Conservation (phyloP, 441 rosid genomes). For the Adansonia rubrostipa region DNA sequence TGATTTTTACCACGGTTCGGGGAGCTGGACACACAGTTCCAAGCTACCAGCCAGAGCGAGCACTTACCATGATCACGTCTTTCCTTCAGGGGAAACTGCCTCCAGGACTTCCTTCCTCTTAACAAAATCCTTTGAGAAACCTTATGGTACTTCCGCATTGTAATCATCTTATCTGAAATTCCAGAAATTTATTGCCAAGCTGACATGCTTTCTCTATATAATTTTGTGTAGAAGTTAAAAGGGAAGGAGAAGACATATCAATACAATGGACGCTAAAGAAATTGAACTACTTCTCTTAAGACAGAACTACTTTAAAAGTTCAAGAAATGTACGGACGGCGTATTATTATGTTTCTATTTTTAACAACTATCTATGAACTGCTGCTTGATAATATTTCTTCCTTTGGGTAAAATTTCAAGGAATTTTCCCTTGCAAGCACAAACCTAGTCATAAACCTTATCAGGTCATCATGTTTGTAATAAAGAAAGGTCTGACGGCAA, state of each 20-base stretch:
- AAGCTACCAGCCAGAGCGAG: constrained; percentile 48
- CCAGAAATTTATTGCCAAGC: constrained; percentile 17
- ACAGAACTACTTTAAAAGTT: background rate
- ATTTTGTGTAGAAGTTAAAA: background rate
- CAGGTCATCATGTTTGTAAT: constrained; percentile 5
- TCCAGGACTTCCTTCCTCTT: constrained; percentile 32
- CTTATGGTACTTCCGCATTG: constrained; percentile 3
- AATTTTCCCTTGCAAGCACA: constrained; percentile 6
- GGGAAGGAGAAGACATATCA: background rate
- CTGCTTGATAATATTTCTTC: constrained; percentile 9
- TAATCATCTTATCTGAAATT: constrained; percentile 13
- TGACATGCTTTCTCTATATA: background rate
- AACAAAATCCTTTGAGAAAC: constrained; percentile 8
- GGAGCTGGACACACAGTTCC: constrained; percentile 56
- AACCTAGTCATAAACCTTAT: constrained; percentile 11
- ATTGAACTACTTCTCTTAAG: background rate
- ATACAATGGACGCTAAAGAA: background rate
- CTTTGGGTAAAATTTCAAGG: background rate
- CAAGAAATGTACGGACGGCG: background rate
- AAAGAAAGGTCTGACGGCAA: constrained; percentile 2
- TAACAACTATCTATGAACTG: background rate
- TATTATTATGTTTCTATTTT: constrained; percentile 1
- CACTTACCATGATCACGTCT: constrained; percentile 49
- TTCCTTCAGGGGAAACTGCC: constrained; percentile 47
- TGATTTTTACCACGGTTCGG: constrained; percentile 44